phyloP scores from a whole-genome alignment of 352 stramenopile species.

The Hyaloperonospora arabidopsidis region DNA sequence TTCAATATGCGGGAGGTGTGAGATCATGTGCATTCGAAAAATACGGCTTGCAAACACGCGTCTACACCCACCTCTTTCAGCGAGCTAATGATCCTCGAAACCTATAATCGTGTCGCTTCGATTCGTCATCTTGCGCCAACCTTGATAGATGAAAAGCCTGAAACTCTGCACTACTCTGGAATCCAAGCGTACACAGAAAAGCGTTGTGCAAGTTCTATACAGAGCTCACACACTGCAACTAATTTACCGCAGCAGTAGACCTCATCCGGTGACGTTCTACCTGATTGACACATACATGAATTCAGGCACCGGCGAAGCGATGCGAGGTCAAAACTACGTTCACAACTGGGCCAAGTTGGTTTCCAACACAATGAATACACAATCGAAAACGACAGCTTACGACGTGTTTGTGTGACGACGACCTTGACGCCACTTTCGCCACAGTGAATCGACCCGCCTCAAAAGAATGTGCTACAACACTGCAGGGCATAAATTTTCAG shows the following conservation, averaged over 20 bases:
- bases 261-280: constrained; percentile 5
- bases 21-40: too few relatives aligned
- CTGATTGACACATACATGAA: too few relatives aligned
- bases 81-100: too few relatives aligned
- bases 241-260: constrained; percentile 33
- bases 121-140: constrained; percentile 18
- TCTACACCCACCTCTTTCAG: too few relatives aligned
- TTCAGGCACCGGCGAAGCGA: too few relatives aligned
- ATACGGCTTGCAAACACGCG: too few relatives aligned
- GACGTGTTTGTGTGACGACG: constrained; percentile 24
- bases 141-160: constrained; percentile 7
- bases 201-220: constrained; percentile 44
- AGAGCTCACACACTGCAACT: constrained; percentile 36
- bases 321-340: too few relatives aligned
- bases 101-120: constrained; percentile 26
- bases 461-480: constrained; percentile 33
- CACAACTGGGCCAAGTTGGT: too few relatives aligned
- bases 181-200: constrained; percentile 52
- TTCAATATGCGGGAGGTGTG: too few relatives aligned
- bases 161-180: constrained; percentile 43
- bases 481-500: too few relatives aligned
- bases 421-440: constrained; percentile 39
- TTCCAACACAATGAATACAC: too few relatives aligned
- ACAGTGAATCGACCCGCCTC: constrained; percentile 39
- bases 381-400: too few relatives aligned